Evolutionary conservation across 73 alveolate species (phyloP), one percentile per base, ranked within the genome.

Genomic region (Tetrahymena elliotti): DNA sequence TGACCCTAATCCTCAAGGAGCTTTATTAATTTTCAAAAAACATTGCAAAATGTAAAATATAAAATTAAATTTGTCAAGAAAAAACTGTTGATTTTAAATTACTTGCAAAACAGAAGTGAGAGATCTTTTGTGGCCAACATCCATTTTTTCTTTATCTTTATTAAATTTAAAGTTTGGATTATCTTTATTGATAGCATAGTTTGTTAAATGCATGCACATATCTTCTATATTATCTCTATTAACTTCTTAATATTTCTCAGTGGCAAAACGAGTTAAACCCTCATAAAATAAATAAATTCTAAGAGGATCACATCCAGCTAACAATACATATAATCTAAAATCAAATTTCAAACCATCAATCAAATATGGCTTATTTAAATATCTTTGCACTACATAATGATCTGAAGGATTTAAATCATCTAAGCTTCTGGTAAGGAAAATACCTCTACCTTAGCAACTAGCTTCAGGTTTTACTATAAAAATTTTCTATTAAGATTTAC

Each of bases 401-500:
- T 98, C 99, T 47, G 93, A 94, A 68, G 98, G 97, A 82, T 98
- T 98, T 8, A 98, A 97, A 33, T 98, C 98, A 53, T 98, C 98
- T 18, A 97, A 93, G 35, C 96, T 96, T 95, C 98, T 96, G 16
- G 98, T 98, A 38, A 98, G 95, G 95, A 98, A 98, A 31, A 98
- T 98, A 20, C 99, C 99, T 98, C 98, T 98, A 13, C 99, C 99
- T 53, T 99, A 94, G 83, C 99, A 97, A 94, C 97, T 95, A 35
- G 99, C 99, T 38, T 98, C 99, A 1, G 99, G 99, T 94, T 98
- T 98, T 16, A 98, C 99, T 6, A 98, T 97, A 98, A 97, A 98
- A 52, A 95, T 94, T 94, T 93, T 96, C 54, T 68, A 16, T 18
- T 68, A 31, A 31, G 94, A 93, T 41, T 96, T 96, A 68, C 96